These are phyloP conservation scores for Sungouiella blattae DNA, from an alignment of 805 yeast genomes.

Conservation along the genomic window DNA sequence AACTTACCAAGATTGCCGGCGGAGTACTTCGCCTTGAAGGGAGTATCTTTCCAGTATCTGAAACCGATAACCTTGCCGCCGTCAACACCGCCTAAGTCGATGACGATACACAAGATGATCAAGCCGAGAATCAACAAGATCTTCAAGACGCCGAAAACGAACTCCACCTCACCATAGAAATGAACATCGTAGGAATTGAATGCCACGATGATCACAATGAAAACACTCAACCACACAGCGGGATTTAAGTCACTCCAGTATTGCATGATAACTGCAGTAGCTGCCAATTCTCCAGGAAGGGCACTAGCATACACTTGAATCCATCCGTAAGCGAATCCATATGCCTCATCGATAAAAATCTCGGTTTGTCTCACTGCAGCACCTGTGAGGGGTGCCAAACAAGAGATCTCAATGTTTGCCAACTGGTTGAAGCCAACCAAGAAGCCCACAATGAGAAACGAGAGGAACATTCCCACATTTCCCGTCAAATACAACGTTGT, in stretches of 20 bases:
- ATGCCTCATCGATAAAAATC: conserved; percentile 41
- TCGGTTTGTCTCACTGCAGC: conserved; percentile 35
- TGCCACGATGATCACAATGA: conserved; percentile 17
- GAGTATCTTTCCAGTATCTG: conserved; percentile 42
- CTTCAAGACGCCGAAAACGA: conserved; percentile 23
- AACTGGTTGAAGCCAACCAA: conserved; percentile 38
- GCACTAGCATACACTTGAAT: conserved; percentile 29
- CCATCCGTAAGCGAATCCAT: conserved; percentile 49
- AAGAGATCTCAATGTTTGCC: conserved; percentile 36
- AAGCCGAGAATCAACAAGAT: conserved; percentile 18
- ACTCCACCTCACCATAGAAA: conserved; percentile 29
- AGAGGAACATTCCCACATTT: conserved; percentile 21
- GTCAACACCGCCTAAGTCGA: conserved; percentile 11
- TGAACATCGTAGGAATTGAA: conserved; percentile 32
- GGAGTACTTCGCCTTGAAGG: conserved; percentile 25
- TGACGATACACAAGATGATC: conserved; percentile 2
- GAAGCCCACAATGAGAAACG: conserved; percentile 21
- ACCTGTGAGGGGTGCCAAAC: conserved; percentile 36
- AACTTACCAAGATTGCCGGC: conserved; percentile 21
- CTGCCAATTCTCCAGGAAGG: conserved; percentile 40
- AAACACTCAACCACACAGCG: conserved; percentile 22
- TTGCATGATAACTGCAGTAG: conserved; percentile 21
- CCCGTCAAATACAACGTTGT: conserved; percentile 48
- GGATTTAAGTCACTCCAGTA: conserved; percentile 25
- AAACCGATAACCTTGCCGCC: conserved; percentile 24